phyloP scores from a whole-genome alignment of 179 eudicot genomes.

The Heliamphora pulchella region DNA sequence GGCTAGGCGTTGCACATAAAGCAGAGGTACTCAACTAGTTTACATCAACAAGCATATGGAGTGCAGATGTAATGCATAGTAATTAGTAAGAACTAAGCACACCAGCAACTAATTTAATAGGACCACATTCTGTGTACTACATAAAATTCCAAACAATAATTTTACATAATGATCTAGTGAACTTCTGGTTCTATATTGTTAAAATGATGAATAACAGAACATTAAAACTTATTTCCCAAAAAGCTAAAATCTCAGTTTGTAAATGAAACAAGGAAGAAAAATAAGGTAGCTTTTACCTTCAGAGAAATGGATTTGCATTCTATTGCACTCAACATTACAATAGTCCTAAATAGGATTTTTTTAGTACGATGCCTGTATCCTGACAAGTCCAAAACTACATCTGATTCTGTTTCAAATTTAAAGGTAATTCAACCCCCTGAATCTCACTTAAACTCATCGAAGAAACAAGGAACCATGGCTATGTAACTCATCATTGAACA shows the following conservation, averaged over 20 bases:
- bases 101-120: neutral
- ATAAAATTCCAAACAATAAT: neutral
- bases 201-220: neutral
- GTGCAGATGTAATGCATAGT: neutral
- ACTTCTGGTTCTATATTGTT: neutral
- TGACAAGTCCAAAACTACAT: neutral
- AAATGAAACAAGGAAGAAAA: neutral
- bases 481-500: neutral
- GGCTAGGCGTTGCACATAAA: neutral
- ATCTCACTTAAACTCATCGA: neutral
- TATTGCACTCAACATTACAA: neutral
- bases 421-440: neutral
- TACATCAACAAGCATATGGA: neutral
- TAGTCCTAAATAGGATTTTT: neutral
- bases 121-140: neutral
- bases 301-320: too few species aligned
- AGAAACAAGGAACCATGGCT: neutral
- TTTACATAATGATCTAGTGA: neutral
- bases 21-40: neutral
- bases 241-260: neutral
- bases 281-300: neutral
- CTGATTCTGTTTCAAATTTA: neutral
- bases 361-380: too few species aligned
- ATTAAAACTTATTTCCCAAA: neutral
- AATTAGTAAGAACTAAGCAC: neutral